Evolutionary conservation across 176 grass and related monocot genomes (phyloP).

Genomic region (Tillandsia leiboldiana): DNA sequence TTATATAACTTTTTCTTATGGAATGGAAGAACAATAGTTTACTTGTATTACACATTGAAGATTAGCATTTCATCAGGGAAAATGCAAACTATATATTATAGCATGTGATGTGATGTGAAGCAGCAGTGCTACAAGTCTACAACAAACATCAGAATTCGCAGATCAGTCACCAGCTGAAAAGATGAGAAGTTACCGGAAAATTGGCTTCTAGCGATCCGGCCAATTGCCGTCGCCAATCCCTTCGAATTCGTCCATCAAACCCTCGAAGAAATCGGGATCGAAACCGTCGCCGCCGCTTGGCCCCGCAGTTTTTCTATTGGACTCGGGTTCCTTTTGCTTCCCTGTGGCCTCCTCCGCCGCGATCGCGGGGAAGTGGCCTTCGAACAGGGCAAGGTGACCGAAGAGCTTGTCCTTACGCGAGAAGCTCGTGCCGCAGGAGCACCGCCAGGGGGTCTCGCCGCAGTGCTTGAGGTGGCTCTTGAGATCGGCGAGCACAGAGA

Average conservation of each 20-base stretch:
- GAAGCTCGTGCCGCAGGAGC: slow-evolving; percentile 95
- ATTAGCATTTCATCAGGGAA: no score
- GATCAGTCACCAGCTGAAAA: no score
- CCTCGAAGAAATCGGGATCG: slow-evolving; percentile 60
- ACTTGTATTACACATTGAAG: no score
- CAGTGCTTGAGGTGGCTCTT: slow-evolving; percentile 88
- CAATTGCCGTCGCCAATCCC: slow-evolving; percentile 27
- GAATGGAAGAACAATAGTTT: no score
- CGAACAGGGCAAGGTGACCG: slow-evolving; percentile 78
- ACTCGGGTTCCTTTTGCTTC: slow-evolving; percentile 21
- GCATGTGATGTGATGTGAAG: no score
- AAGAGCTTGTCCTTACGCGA: slow-evolving; percentile 99
- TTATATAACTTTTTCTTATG: no score
- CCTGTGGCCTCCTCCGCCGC: neutral
- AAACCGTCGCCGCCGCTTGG: slow-evolving; percentile 26
- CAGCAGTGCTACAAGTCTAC: no score
- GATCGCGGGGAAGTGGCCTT: slow-evolving; percentile 74
- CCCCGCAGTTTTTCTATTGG: slow-evolving; percentile 25
- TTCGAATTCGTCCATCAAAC: slow-evolving; percentile 74
- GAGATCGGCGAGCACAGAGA: slow-evolving; percentile 80
- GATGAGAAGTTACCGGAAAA: no score
- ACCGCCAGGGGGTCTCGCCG: slow-evolving; percentile 74
- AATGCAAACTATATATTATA: no score
- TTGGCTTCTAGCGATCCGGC: slow-evolving; percentile 7
- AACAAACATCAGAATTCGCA: no score